These are phyloP conservation scores for Geotrichum histeridarum DNA, from an alignment of 1,139 yeast genomes.

Conservation along the genomic window DNA sequence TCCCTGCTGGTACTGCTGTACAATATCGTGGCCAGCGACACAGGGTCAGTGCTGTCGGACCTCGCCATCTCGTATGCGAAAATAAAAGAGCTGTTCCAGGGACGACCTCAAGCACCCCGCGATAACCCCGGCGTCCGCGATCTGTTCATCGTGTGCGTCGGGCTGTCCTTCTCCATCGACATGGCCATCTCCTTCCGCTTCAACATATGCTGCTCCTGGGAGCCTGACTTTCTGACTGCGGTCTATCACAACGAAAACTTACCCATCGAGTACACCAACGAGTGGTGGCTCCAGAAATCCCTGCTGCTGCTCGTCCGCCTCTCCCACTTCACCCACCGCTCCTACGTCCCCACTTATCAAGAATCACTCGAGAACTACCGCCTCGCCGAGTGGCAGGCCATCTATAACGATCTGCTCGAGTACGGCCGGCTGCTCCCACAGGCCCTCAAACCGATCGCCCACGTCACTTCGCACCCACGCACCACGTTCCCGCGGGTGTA, in stretches of 20 bases:
- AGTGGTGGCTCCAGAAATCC: constrained; percentile 18
- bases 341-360: constrained; percentile 11
- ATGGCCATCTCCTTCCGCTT: constrained; percentile 11
- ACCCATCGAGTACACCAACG: constrained; percentile 12
- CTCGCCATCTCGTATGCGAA: constrained; percentile 3
- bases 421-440: constrained; percentile 16
- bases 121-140: constrained; percentile 6
- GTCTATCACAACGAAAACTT: constrained; percentile 10
- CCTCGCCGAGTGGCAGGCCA: constrained; percentile 10
- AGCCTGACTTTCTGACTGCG: constrained; percentile 7
- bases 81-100: neutral
- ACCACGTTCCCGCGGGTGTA: constrained; percentile 7
- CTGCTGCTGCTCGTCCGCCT: constrained; percentile 13
- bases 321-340: constrained; percentile 9
- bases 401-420: constrained; percentile 13
- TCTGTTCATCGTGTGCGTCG: constrained; percentile 9
- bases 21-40: constrained; percentile 11
- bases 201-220: constrained; percentile 11
- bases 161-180: constrained; percentile 16
- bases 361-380: constrained; percentile 9
- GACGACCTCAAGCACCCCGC: neutral
- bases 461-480: neutral
- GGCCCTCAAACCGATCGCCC: constrained; percentile 17
- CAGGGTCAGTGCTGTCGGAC: constrained; percentile 4
- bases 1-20: constrained; percentile 7